These are phyloP conservation scores for Lactifluus volemus DNA, from an alignment of 768 basidiomycete genomes.

Conservation along the genomic window DNA sequence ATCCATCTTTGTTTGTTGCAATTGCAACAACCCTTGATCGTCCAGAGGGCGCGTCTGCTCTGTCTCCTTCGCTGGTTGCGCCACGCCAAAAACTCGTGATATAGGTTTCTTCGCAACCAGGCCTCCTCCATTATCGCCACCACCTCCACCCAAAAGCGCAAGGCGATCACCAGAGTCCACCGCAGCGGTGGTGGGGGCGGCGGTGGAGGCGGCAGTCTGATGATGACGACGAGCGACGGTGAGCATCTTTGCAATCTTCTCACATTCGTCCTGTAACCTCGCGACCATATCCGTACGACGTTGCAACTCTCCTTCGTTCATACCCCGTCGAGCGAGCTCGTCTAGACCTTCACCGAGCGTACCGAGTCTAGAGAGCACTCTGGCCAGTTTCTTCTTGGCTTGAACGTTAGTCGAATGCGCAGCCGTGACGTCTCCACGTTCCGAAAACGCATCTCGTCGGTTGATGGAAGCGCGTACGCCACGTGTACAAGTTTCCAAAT, in stretches of 20 bases:
- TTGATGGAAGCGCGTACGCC: slow-evolving; percentile 81
- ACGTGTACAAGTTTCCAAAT: slow-evolving; percentile 67
- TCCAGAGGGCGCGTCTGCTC: slow-evolving; percentile 83
- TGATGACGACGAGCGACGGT: slow-evolving; percentile 51
- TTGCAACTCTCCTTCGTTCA: slow-evolving; percentile 89
- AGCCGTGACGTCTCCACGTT: slow-evolving; percentile 60
- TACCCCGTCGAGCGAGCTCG: slow-evolving; percentile 54
- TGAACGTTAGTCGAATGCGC: slow-evolving; percentile 76
- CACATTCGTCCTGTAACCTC: slow-evolving; percentile 83
- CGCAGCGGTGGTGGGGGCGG: too few relatives aligned
- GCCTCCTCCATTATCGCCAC: background rate
- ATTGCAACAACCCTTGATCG: slow-evolving; percentile 64
- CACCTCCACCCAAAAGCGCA: slow-evolving; percentile 38
- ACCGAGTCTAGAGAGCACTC: slow-evolving; percentile 65
- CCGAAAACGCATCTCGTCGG: slow-evolving; percentile 76
- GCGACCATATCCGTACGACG: slow-evolving; percentile 85
- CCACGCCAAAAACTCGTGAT: slow-evolving; percentile 72
- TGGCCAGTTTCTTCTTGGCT: slow-evolving; percentile 79
- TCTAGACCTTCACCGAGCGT: slow-evolving; percentile 60
- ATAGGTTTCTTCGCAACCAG: slow-evolving; percentile 29
- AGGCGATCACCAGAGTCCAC: slow-evolving; percentile 37
- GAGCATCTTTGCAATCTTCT: slow-evolving; percentile 79
- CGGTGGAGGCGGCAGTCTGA: too few relatives aligned
- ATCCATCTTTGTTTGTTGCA: slow-evolving; percentile 75
- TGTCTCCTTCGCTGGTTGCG: slow-evolving; percentile 60